Evolutionary conservation across 805 yeast genomes (phyloP).

Genomic region (Wickerhamiella dianesei): DNA sequence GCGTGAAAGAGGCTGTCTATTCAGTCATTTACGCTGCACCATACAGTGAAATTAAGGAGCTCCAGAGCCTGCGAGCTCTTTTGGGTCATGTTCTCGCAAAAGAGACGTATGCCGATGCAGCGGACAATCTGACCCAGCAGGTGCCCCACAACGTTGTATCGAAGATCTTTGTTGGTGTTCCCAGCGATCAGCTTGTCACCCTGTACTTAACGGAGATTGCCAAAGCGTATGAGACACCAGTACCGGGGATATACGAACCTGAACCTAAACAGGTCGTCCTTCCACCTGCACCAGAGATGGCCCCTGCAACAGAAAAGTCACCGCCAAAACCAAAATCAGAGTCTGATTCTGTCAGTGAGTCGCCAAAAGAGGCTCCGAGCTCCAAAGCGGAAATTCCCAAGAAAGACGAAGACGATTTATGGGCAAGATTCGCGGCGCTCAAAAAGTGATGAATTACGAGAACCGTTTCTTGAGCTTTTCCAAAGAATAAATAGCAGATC

Average conservation of each 20-base stretch:
- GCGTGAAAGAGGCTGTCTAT: constrained; percentile 57
- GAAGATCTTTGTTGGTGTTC: constrained; percentile 55
- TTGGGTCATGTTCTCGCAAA: constrained; percentile 50
- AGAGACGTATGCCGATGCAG: constrained; percentile 46
- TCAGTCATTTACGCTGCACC: constrained; percentile 57
- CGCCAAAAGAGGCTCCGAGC: too few relatives aligned
- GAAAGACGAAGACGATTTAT: constrained; percentile 18
- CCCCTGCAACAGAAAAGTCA: background rate
- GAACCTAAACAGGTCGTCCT: constrained; percentile 6
- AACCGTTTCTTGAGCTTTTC: constrained; percentile 19
- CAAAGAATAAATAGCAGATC: constrained; percentile 14
- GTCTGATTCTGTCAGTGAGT: background rate
- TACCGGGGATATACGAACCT: constrained; percentile 35
- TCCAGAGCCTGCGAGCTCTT: constrained; percentile 46
- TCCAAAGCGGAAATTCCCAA: too few relatives aligned
- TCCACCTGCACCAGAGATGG: background rate
- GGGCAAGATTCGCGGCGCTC: constrained; percentile 20
- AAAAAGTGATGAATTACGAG: constrained; percentile 6
- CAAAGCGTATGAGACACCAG: constrained; percentile 61
- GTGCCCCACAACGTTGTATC: constrained; percentile 58
- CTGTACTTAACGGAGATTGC: constrained; percentile 72
- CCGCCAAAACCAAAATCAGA: background rate
- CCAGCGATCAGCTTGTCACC: constrained; percentile 48
- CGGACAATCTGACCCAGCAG: constrained; percentile 35
- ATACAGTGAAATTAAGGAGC: constrained; percentile 64